Conservation (phyloP, 2,329 filamentous ascomycete genomes). For the Moelleriella libera region DNA sequence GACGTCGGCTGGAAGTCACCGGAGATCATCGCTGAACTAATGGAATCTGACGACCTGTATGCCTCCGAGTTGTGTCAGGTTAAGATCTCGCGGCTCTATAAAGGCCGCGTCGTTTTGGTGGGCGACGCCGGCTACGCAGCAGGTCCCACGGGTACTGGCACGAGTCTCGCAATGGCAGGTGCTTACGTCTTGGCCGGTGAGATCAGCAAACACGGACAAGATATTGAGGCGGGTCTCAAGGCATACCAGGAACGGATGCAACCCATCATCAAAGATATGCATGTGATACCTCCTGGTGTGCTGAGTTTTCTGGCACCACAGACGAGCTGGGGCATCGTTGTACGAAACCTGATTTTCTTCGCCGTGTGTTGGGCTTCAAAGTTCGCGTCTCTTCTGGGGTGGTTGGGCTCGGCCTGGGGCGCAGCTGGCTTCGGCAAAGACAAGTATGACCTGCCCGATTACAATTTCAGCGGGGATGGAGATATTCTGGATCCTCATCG, state of each 20-base stretch:
- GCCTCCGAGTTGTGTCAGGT: constrained; percentile 28
- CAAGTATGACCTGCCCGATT: constrained; percentile 21
- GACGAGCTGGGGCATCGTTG: constrained; percentile 27
- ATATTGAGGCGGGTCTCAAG: constrained; percentile 16
- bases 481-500: too few relatives aligned
- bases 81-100: constrained; percentile 20
- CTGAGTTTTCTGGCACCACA: constrained; percentile 25
- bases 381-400: constrained; percentile 12
- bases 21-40: constrained; percentile 19
- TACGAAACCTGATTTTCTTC: constrained; percentile 26
- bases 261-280: constrained; percentile 23
- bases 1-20: constrained; percentile 30
- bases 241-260: constrained; percentile 26
- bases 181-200: constrained; percentile 39
- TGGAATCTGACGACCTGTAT: constrained; percentile 27
- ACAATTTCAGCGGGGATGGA: constrained; percentile 10
- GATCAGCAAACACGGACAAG: constrained; percentile 12
- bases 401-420: background rate
- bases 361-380: constrained; percentile 22
- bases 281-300: constrained; percentile 17
- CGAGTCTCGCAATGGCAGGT: constrained; percentile 26
- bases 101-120: constrained; percentile 29
- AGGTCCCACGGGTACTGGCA: constrained; percentile 31
- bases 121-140: constrained; percentile 36
- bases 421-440: constrained; percentile 2